These are phyloP conservation scores for Juglanconis oblonga DNA, from an alignment of 2,329 filamentous ascomycete genomes.

Conservation along the genomic window DNA sequence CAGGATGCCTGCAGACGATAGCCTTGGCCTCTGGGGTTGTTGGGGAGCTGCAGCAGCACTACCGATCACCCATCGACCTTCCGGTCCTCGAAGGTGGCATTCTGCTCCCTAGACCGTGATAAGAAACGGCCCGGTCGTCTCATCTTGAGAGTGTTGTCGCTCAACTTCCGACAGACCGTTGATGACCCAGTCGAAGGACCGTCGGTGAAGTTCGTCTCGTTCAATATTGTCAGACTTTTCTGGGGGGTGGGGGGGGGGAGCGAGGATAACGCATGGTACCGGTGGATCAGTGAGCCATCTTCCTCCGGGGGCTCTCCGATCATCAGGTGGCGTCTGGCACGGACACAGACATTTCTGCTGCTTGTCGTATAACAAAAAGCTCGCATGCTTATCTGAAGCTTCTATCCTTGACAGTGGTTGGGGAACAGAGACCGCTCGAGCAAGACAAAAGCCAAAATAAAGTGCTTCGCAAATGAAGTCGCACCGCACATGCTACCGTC, in stretches of 20 bases:
- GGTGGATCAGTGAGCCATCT: not conserved
- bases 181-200: no score
- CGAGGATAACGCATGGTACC: not conserved
- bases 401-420: conserved; percentile 1
- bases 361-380: not conserved
- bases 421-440: not conserved
- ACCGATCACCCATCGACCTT: not conserved
- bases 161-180: not conserved
- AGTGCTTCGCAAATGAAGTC: not conserved
- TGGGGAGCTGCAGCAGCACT: not conserved
- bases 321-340: not conserved
- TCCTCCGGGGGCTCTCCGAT: not conserved
- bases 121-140: not conserved
- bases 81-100: not conserved
- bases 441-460: not conserved
- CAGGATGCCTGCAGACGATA: not conserved
- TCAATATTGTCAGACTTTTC: not conserved
- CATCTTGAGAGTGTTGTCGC: not conserved
- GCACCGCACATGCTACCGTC: not conserved
- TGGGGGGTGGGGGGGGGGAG: not conserved
- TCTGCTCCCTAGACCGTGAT: not conserved
- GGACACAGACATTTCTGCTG: not conserved
- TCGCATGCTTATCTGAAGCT: conserved; percentile 12
- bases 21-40: not conserved
- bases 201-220: not conserved